These are phyloP conservation scores for Magnolia kwangsiensis DNA, from an alignment of 164 flowering plant genomes.

Conservation along the genomic window DNA sequence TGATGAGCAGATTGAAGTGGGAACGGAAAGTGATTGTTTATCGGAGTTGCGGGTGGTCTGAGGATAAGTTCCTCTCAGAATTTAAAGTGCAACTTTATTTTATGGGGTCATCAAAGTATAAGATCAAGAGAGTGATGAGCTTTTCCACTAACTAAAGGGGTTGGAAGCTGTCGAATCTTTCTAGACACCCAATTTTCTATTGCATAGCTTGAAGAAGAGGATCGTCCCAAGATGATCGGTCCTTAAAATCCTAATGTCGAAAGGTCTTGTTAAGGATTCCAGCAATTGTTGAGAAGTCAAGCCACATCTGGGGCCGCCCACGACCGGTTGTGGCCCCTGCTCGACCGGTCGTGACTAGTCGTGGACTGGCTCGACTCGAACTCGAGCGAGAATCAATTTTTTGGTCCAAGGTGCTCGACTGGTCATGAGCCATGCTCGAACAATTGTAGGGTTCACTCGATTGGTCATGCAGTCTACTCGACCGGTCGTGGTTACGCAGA, in stretches of 20 bases:
- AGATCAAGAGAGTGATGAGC: neutral
- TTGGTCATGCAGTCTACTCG: no score
- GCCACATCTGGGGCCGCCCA: no score
- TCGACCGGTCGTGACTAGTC: no score
- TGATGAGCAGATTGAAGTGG: neutral
- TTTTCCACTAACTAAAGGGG: neutral
- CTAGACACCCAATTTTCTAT: neutral
- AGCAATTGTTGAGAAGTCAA: no score
- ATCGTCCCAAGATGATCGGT: neutral
- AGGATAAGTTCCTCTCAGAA: neutral
- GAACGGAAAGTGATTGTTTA: neutral
- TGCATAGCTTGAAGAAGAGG: conserved; percentile 2
- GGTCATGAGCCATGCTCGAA: no score
- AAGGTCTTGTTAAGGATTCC: neutral
- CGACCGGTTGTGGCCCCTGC: no score
- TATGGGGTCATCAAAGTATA: conserved; percentile 1
- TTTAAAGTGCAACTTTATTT: neutral
- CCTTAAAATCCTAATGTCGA: neutral
- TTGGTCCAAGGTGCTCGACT: no score
- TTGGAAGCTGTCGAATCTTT: neutral
- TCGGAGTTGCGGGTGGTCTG: conserved; percentile 1
- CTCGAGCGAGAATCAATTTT: no score
- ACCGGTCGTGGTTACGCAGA: no score
- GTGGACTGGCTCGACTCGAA: no score
- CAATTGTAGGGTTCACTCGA: no score